Evolutionary conservation across 495 filamentous ascomycete species (phyloP), one percentile per base, ranked within the genome.

Genomic region (Jackrogersella multiformis): DNA sequence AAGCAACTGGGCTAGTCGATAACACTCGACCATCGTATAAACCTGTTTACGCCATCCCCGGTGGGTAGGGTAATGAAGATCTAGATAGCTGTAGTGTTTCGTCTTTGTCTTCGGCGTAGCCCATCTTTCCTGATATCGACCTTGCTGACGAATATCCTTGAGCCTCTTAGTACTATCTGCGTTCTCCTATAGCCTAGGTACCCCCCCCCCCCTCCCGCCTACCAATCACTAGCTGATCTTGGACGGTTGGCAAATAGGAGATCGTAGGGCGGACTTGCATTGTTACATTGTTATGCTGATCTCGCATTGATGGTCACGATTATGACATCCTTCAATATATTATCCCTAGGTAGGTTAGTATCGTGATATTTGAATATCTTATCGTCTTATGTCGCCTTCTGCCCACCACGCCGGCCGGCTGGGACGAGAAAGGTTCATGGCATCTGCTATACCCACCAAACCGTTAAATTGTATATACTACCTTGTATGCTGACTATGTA

Each of bases 211-310:
- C 42, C 7, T 21, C 42, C 42, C 42, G 26, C 42, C 21, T 15
- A 46, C 23, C 42, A 46, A 21, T 21, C 23, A 21, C 21, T 46
- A 21, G 21, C 21, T 46, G 26, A 46, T 26, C 42, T 46, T 26
- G 42, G 21, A 26, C 42, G 20, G 26, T 23, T 26, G 20, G n/a
- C 13, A 21, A 46, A 46, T 21, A 21, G 42, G 42, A 46, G 42
- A 46, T 46, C 42, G n/a, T n/a, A n/a, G n/a, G n/a, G n/a, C n/a
- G n/a, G 42, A 46, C 42, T 46, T 24, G 26, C 21, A 46, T n/a
- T n/a, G n/a, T n/a, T n/a, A n/a, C n/a, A n/a, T n/a, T n/a, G n/a
- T n/a, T 12, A 15, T 26, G 23, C 21, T 46, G 21, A 20, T 24
- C 2, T 46, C 23, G 42, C 21, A 26, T 26, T 26, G 20, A 45